phyloP scores from a whole-genome alignment of 192 early-diverging fungal genomes.

The Coemansia sp. region DNA sequence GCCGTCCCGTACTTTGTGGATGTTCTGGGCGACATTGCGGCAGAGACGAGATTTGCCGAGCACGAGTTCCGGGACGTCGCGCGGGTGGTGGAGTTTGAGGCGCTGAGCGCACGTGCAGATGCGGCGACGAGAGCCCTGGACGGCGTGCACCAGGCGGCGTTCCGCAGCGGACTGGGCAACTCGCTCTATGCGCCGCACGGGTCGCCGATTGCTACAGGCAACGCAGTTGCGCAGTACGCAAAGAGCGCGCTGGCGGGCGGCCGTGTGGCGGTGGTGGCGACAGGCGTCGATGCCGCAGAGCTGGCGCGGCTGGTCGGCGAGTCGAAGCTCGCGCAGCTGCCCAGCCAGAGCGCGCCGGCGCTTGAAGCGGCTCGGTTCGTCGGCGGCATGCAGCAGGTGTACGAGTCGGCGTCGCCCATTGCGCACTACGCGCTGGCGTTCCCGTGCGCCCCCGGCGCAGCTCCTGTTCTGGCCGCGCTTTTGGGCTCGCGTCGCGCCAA shows the following conservation, averaged over 20 bases:
- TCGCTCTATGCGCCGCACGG: conserved; percentile 78
- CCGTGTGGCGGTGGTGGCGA: conserved; percentile 82
- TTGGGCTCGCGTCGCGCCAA: conserved; percentile 64
- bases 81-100: conserved; percentile 64
- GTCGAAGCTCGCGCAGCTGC: conserved; percentile 51
- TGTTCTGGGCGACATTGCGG: conserved; percentile 73
- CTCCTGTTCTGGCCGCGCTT: conserved; percentile 62
- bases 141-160: conserved; percentile 84
- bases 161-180: conserved; percentile 94
- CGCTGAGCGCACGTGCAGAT: conserved; percentile 61
- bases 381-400: conserved; percentile 83
- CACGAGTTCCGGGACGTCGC: conserved; percentile 83
- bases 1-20: conserved; percentile 85
- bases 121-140: conserved; percentile 71
- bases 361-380: conserved; percentile 59
- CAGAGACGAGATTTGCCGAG: conserved; percentile 75
- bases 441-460: conserved; percentile 67
- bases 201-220: conserved; percentile 61
- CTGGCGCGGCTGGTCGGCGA: conserved; percentile 66
- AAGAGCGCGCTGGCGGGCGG: conserved; percentile 65
- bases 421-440: conserved; percentile 84
- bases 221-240: conserved; percentile 74
- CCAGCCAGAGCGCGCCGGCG: conserved; percentile 22
- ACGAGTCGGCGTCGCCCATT: conserved; percentile 55
- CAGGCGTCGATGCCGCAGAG: conserved; percentile 74